Percentiles rank a stretch among this genome's conserved stretches.
These are phyloP conservation scores for Hypoxylon sp. DNA, from an alignment of 2,329 filamentous ascomycete genomes.

Conservation along the genomic window DNA sequence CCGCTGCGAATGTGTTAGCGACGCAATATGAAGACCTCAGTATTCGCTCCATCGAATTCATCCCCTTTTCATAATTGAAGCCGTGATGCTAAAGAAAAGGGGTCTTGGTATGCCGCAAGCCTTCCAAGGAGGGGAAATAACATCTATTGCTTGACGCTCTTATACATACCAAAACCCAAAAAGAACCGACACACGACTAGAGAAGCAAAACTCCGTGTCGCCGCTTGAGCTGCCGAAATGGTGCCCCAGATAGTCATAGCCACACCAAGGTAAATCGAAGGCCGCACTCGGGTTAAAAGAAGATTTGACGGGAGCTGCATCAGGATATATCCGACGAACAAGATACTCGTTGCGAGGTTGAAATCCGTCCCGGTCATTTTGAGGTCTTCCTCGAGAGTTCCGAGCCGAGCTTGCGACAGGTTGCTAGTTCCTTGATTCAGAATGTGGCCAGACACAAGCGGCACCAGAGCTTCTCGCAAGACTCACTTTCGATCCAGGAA, in stretches of 20 bases:
- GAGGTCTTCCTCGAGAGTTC: constrained; percentile 67
- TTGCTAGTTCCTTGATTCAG: constrained; percentile 56
- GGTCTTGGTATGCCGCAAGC: background rate
- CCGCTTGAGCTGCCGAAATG: constrained; percentile 63
- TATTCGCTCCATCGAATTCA: background rate
- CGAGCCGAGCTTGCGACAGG: constrained; percentile 68
- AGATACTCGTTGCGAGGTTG: constrained; percentile 68
- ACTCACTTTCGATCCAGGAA: constrained; percentile 65
- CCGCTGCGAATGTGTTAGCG: constrained; percentile 50
- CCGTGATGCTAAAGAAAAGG: background rate
- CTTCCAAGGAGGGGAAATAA: background rate
- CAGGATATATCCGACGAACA: constrained; percentile 72
- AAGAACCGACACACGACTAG: constrained; percentile 65
- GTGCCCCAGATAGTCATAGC: constrained; percentile 60
- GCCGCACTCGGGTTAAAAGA: constrained; percentile 67
- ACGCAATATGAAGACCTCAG: background rate
- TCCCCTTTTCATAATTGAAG: background rate
- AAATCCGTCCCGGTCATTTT: constrained; percentile 70
- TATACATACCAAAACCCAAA: constrained; percentile 57
- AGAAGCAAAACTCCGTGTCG: constrained; percentile 59
- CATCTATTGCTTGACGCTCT: background rate
- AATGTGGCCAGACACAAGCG: background rate
- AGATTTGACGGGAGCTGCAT: constrained; percentile 76
- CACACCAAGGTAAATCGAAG: constrained; percentile 67
- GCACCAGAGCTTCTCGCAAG: background rate